Evolutionary conservation across 2,329 filamentous ascomycete genomes (phyloP), one percentile per base, ranked within the genome.

Genomic region (Bipolaris oryzae): DNA sequence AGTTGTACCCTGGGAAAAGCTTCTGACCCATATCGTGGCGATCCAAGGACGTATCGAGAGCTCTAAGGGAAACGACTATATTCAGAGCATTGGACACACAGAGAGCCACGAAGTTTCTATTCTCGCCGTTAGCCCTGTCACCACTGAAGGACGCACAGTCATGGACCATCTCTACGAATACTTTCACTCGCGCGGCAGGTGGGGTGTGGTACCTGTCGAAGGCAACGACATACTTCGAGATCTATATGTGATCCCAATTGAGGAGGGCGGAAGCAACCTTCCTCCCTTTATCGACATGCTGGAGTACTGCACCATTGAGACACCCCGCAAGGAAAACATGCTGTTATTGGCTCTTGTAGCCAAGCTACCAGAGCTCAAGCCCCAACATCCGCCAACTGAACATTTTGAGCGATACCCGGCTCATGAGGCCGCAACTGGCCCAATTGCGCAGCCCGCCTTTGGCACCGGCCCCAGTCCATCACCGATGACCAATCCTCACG

Each of bases 201-300:
- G 96, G 74, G 94, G 92, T 18, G 94, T 98, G 1, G 84, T 97
- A 6, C 72, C 72, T 6, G 61, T 72, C 4, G 70, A 74, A 13
- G 88, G 88, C 13, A 90, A 94, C 71, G 84, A 87, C 18, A 89
- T 92, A 58, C 89, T 97, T 46, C 89, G 92, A 57, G 94, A 98
- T 72, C 91, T 93, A 1, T 98, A 98, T 74, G 84, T 98, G 31
- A 89, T 97, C 9, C 94, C 95, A 0, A 86, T 98, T 4, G 86
- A 92, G 31, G 84, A 87, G 5, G 92, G 91, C 33, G 85, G 84
- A 47, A 79, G 77, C 33, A 78, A 79, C 46, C 85, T 94, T 41
- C 94, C 95, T 0, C 90, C 93, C 60, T 96, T 97, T 68, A 87
- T 97, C 75, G 85, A 92, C 58, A 90, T 96, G 69, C 84, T 98